These are phyloP conservation scores for Tricholoma sp. DNA, from an alignment of 768 basidiomycete species.

Conservation along the genomic window DNA sequence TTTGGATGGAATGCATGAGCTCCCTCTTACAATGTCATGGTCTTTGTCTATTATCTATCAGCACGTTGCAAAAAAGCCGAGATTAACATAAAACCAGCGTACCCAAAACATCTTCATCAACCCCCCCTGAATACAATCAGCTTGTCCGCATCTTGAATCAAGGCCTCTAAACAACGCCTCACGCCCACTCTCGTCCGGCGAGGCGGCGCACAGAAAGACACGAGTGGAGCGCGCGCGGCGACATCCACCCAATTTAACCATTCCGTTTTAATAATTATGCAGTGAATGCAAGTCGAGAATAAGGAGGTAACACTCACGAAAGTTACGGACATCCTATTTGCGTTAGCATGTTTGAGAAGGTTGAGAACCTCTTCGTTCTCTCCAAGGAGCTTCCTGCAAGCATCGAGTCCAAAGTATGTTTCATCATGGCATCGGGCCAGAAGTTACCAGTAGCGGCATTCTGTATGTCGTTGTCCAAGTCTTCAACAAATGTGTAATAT, in stretches of 20 bases:
- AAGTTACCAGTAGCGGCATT: too few species aligned
- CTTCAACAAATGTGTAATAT: too few species aligned
- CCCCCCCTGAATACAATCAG: conserved; percentile 86
- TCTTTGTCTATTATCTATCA: conserved; percentile 55
- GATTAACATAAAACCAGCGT: conserved; percentile 16
- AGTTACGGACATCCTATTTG: too few species aligned
- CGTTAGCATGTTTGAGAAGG: too few species aligned
- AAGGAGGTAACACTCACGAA: too few species aligned
- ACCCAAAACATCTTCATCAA: conserved; percentile 86
- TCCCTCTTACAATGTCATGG: conserved; percentile 77
- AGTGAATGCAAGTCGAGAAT: too few species aligned
- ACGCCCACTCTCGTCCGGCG: conserved; percentile 81
- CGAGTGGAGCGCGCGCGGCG: conserved; percentile 69
- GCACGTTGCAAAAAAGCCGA: not conserved
- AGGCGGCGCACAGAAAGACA: conserved; percentile 86
- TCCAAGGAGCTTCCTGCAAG: too few species aligned
- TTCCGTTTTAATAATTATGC: too few species aligned
- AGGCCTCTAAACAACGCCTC: conserved; percentile 87
- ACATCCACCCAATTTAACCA: conserved; percentile 82
- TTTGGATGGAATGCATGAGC: conserved; percentile 75
- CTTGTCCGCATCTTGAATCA: conserved; percentile 89
- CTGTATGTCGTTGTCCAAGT: too few species aligned
- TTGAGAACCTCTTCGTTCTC: too few species aligned
- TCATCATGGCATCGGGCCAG: too few species aligned
- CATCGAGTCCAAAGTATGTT: too few species aligned